phyloP scores from a whole-genome alignment of 208 protist genomes.

The Crithidia brevicula region DNA sequence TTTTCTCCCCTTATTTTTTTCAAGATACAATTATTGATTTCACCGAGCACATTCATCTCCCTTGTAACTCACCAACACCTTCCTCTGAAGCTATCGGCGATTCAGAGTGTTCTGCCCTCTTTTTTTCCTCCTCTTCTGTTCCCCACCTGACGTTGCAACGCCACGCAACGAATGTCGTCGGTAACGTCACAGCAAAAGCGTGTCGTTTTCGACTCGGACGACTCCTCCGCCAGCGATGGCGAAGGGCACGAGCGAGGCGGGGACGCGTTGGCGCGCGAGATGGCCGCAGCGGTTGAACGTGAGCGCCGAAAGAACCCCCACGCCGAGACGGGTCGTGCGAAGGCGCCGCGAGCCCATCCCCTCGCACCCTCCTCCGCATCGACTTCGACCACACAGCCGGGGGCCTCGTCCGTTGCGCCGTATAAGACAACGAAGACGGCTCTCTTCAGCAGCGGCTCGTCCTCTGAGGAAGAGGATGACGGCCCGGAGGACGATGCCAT shows the following conservation, averaged over 20 bases:
- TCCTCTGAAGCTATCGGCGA: no score
- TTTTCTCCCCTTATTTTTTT: neutral
- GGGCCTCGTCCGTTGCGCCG: neutral
- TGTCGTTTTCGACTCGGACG: slow-evolving; percentile 40
- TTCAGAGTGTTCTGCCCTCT: neutral
- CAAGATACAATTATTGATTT: no score
- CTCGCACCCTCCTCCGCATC: slow-evolving; percentile 15
- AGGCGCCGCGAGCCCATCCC: slow-evolving; percentile 34
- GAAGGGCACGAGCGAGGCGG: slow-evolving; percentile 12
- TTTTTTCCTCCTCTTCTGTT: neutral
- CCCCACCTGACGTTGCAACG: no score
- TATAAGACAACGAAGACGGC: slow-evolving; percentile 34
- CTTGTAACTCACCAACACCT: no score
- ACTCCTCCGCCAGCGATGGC: slow-evolving; percentile 31
- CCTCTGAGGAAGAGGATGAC: slow-evolving; percentile 20
- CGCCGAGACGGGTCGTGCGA: slow-evolving; percentile 53
- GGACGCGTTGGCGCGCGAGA: slow-evolving; percentile 44
- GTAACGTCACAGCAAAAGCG: slow-evolving; percentile 8
- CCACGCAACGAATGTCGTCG: neutral
- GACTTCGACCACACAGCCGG: no score
- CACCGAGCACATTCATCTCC: no score
- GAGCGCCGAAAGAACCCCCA: slow-evolving; percentile 74
- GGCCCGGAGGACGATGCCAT: neutral
- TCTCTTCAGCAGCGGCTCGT: slow-evolving; percentile 38
- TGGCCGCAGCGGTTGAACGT: slow-evolving; percentile 49